Conservation (phyloP, 2,329 filamentous ascomycete species). For the Apiospora aurea region DNA sequence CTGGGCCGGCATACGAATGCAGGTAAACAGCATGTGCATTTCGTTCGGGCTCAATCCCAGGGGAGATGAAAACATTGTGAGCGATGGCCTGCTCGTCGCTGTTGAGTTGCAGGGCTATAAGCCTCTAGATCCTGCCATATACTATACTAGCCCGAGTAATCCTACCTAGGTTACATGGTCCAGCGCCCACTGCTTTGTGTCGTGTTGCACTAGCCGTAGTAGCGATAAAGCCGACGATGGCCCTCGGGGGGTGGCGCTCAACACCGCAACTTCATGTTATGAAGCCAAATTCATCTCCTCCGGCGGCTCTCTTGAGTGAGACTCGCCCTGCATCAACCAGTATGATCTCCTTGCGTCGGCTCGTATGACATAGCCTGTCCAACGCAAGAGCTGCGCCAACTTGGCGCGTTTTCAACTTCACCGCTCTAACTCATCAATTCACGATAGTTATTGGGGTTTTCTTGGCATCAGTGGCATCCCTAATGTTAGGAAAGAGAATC, state of each 20-base stretch:
- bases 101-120: constrained; percentile 3
- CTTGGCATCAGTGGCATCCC: neutral
- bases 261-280: constrained; percentile 11
- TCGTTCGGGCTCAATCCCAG: neutral
- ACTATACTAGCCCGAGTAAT: neutral
- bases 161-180: constrained; percentile 8
- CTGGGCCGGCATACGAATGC: neutral
- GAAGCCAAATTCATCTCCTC: neutral
- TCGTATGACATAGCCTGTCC: neutral
- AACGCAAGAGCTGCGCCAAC: neutral
- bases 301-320: neutral
- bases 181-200: constrained; percentile 14
- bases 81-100: neutral
- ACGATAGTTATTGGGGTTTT: neutral
- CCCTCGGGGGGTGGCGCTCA: neutral
- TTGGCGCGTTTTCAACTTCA: neutral
- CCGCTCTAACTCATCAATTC: neutral
- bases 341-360: constrained; percentile 1
- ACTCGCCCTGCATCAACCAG: neutral
- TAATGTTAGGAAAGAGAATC: neutral
- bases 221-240: neutral
- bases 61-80: neutral
- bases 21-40: neutral
- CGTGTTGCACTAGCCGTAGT: constrained; percentile 4
- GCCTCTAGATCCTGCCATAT: neutral